Base-by-base conservation (phyloP, 2,329 filamentous ascomycete species). In the Acrocalymma vagum region DNA sequence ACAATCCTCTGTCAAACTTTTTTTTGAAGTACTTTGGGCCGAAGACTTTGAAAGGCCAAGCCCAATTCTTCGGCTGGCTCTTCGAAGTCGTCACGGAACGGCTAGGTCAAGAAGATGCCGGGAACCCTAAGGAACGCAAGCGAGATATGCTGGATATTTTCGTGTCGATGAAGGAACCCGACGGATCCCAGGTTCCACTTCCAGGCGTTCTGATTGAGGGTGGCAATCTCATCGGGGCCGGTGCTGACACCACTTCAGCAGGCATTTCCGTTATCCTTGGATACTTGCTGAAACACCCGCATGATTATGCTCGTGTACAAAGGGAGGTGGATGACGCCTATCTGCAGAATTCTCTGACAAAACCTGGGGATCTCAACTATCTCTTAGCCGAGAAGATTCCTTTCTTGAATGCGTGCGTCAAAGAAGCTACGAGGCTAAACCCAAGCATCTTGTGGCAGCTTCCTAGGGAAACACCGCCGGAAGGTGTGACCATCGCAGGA, bases 71-170 rank as follows among this genome's bases (percentile, higher is more conserved):
- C 79, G 1, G 80, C 83, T 22, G 80, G 80, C 1, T 75, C 73
- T 1, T 55, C 83, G 40, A 83, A 83, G 78, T 70, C 77, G 7
- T 83, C 82, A 60, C 76, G 80, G n/a, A n/a, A n/a, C n/a, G n/a
- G n/a, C n/a, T n/a, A n/a, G n/a, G n/a, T n/a, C n/a, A n/a, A n/a
- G n/a, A n/a, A n/a, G n/a, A n/a, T n/a, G n/a, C n/a, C n/a, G n/a
- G n/a, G n/a, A n/a, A n/a, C n/a, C n/a, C n/a, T n/a, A n/a, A n/a
- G n/a, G n/a, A n/a, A n/a, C n/a, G n/a, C n/a, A n/a, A n/a, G n/a
- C n/a, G n/a, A n/a, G n/a, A n/a, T n/a, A n/a, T n/a, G n/a, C n/a
- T n/a, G n/a, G n/a, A n/a, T n/a, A n/a, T n/a, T n/a, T n/a, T n/a
- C n/a, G n/a, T n/a, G n/a, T n/a, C n/a, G n/a, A n/a, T n/a, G n/a